Evolutionary conservation across 257 asterid genomes (phyloP).

Genomic region (Solanum virginianum): DNA sequence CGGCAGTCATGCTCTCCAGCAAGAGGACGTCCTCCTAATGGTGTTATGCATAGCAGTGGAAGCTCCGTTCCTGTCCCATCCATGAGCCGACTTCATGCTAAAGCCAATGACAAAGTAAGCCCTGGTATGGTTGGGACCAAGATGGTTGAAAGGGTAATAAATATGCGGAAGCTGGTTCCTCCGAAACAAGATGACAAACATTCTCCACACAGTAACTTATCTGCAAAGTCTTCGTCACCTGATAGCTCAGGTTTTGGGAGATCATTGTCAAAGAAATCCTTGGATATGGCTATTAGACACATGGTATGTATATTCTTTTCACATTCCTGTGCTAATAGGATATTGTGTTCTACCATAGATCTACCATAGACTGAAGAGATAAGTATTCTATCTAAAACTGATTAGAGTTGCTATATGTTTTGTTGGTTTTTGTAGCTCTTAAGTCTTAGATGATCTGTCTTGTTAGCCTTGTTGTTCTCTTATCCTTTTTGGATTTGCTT

Average conservation of each 20-base stretch:
- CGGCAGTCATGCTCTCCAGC: constrained; percentile 94
- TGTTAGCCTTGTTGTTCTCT: background rate
- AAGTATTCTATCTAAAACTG: constrained; percentile 27
- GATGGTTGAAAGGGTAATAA: constrained; percentile 95
- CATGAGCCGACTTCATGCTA: constrained; percentile 61
- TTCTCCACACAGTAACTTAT: constrained; percentile 74
- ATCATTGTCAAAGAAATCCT: constrained; percentile 86
- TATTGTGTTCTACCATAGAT: background rate
- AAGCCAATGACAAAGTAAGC: constrained; percentile 88
- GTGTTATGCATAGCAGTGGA: constrained; percentile 60
- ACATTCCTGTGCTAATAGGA: constrained; percentile 7
- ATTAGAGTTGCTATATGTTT: constrained; percentile 15
- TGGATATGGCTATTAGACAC: constrained; percentile 98
- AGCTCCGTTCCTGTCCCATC: constrained; percentile 75
- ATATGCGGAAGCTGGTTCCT: constrained; percentile 89
- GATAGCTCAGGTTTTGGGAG: constrained; percentile 94
- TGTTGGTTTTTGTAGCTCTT: background rate
- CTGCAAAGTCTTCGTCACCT: constrained; percentile 82
- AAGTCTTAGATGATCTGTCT: background rate
- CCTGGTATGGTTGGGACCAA: constrained; percentile 77
- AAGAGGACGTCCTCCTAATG: constrained; percentile 96
- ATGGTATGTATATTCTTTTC: constrained; percentile 49
- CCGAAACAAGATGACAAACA: constrained; percentile 81
- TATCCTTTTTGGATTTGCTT: background rate
- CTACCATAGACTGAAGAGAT: background rate